Percentiles rank a stretch among this genome's conserved stretches.
Evolutionary conservation across 768 basidiomycete genomes (phyloP).

Genomic region (Mycena galopus): DNA sequence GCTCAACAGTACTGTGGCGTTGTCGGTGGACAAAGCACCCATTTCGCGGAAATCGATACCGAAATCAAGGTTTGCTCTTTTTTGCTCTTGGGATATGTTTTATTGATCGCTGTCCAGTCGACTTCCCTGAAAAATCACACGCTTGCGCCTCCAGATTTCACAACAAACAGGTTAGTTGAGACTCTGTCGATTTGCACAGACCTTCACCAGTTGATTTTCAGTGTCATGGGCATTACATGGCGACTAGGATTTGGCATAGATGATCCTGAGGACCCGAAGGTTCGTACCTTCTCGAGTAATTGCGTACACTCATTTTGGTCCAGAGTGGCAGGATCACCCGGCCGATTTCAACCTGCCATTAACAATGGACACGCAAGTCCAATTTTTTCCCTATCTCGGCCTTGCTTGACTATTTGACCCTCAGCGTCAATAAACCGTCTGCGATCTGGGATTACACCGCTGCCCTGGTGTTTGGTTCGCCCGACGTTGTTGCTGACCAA

Average conservation of each 20-base stretch:
- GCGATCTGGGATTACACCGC: conserved; percentile 67
- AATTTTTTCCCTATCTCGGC: background rate
- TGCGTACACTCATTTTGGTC: conserved; percentile 5
- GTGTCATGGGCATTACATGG: conserved; percentile 66
- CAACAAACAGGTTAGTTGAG: conserved; percentile 17
- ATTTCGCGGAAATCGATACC: conserved; percentile 70
- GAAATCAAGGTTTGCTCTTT: conserved; percentile 61
- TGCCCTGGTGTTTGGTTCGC: conserved; percentile 39
- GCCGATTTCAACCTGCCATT: conserved; percentile 67
- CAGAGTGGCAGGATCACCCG: conserved; percentile 72
- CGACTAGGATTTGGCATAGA: conserved; percentile 71
- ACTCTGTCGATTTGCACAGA: background rate
- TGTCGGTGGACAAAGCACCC: conserved; percentile 73
- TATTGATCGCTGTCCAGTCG: conserved; percentile 49
- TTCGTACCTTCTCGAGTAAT: conserved; percentile 36
- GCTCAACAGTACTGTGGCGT: conserved; percentile 71
- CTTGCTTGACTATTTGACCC: conserved; percentile 37
- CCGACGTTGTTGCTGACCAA: background rate
- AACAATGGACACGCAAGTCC: conserved; percentile 61
- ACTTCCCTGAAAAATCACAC: conserved; percentile 65
- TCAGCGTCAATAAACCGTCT: conserved; percentile 67
- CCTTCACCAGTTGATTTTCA: background rate
- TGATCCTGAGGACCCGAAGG: conserved; percentile 68
- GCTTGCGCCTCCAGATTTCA: conserved; percentile 70
- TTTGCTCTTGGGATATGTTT: background rate